Conservation (phyloP, 257 asterid species). For the Handroanthus guayacan region DNA sequence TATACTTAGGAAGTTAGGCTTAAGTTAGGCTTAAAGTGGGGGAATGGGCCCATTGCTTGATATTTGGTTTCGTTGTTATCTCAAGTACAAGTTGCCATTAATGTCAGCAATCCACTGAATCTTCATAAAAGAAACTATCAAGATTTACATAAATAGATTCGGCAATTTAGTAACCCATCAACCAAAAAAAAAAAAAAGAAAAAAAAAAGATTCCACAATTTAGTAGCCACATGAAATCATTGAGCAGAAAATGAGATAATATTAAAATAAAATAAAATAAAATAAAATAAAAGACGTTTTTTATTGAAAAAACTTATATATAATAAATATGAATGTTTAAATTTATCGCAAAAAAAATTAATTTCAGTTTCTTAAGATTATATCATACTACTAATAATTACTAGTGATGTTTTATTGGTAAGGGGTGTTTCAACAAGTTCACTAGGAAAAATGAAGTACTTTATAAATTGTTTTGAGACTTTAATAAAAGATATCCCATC, state of each 20-base stretch:
- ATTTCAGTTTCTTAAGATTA: no score
- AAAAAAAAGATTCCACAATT: neutral
- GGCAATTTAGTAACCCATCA: neutral
- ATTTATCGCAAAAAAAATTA: no score
- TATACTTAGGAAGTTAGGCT: neutral
- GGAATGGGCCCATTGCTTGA: slow-evolving; percentile 16
- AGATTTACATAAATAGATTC: no score
- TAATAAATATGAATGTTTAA: no score
- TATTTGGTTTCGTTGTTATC: neutral
- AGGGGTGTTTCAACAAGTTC: no score
- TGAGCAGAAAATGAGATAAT: neutral
- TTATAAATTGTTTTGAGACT: no score
- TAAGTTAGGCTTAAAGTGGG: neutral
- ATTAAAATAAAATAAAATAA: no score
- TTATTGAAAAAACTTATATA: neutral
- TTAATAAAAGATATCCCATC: no score
- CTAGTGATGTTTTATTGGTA: no score
- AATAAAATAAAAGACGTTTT: no score
- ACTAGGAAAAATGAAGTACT: no score
- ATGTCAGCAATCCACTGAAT: slow-evolving; percentile 36
- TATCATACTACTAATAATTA: no score
- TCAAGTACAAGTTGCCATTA: neutral
- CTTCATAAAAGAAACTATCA: neutral
- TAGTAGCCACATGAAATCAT: slow-evolving; percentile 15
- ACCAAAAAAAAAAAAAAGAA: neutral